Percentiles rank a stretch among this genome's conserved stretches.
Evolutionary conservation across 2,329 filamentous ascomycete species (phyloP).

Genomic region (Claviceps sp.): DNA sequence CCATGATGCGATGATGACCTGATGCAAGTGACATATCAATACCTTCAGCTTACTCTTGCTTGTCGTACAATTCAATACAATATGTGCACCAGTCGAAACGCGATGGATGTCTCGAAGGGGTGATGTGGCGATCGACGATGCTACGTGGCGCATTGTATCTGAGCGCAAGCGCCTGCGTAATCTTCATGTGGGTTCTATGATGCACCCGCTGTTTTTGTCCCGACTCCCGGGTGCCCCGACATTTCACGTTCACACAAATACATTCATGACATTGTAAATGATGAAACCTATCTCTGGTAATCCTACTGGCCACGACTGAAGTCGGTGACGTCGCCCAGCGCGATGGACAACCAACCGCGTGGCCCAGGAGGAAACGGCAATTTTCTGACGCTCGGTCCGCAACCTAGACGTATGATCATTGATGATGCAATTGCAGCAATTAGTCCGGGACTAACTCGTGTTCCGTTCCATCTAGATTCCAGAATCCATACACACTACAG

Average conservation of each 20-base stretch:
- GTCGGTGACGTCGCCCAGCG: constrained; percentile 14
- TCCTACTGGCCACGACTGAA: constrained; percentile 20
- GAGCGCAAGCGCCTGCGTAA: background rate
- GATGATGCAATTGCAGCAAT: background rate
- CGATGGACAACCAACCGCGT: constrained; percentile 14
- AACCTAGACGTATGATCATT: background rate
- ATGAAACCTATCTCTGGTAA: constrained; percentile 32
- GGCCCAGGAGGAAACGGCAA: constrained; percentile 14
- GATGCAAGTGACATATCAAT: constrained; percentile 44
- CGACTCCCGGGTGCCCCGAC: background rate
- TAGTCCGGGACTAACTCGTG: background rate
- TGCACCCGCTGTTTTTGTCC: background rate
- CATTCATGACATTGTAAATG: constrained; percentile 7
- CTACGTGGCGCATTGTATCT: background rate
- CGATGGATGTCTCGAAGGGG: background rate
- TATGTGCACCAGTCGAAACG: background rate
- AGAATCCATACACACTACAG: background rate
- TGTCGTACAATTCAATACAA: background rate
- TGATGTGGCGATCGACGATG: background rate
- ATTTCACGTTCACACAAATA: background rate
- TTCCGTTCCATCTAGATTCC: background rate
- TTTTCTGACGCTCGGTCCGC: constrained; percentile 5
- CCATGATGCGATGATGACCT: constrained; percentile 59
- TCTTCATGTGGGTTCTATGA: background rate
- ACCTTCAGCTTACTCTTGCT: background rate